Evolutionary conservation across 148 eudicot genomes (phyloP).

Genomic region (Diospyros lotus): DNA sequence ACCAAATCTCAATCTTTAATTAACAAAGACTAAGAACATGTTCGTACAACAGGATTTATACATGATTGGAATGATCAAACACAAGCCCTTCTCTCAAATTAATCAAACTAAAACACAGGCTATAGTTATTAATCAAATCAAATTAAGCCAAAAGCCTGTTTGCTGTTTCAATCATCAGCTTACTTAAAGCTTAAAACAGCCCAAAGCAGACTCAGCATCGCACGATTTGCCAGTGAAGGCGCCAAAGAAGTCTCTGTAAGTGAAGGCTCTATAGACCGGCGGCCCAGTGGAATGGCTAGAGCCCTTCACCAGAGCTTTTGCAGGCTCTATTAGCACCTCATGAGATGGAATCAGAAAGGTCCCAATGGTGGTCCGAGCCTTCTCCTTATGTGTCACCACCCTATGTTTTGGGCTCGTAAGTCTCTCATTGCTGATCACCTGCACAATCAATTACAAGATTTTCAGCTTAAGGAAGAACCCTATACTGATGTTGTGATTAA

Average conservation of each 20-base stretch:
- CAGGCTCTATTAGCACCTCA: conserved; percentile 33
- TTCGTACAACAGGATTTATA: too few species aligned
- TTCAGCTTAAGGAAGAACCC: not conserved
- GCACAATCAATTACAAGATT: not conserved
- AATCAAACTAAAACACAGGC: too few species aligned
- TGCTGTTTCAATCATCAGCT: not conserved
- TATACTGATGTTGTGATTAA: not conserved
- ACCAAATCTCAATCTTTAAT: too few species aligned
- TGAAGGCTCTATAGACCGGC: conserved; percentile 18
- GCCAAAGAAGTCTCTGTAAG: conserved; percentile 29
- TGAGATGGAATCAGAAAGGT: conserved; percentile 29
- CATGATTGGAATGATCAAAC: too few species aligned
- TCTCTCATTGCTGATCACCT: conserved; percentile 46
- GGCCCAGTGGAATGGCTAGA: not conserved
- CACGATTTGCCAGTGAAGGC: conserved; percentile 17
- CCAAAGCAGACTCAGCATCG: conserved; percentile 21
- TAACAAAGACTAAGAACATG: too few species aligned
- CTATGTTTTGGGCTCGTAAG: conserved; percentile 34
- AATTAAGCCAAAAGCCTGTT: too few species aligned
- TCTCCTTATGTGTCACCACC: conserved; percentile 36
- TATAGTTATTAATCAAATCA: too few species aligned
- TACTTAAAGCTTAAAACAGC: conserved; percentile 13
- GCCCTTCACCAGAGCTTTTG: conserved; percentile 17
- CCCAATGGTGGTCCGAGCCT: conserved; percentile 29
- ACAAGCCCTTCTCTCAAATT: too few species aligned